A percentile compares a stretch with the other conserved stretches of the same genome.
phyloP scores from a whole-genome alignment of 2,329 filamentous ascomycete genomes.

The Chrysoporthe deuterocubensis region DNA sequence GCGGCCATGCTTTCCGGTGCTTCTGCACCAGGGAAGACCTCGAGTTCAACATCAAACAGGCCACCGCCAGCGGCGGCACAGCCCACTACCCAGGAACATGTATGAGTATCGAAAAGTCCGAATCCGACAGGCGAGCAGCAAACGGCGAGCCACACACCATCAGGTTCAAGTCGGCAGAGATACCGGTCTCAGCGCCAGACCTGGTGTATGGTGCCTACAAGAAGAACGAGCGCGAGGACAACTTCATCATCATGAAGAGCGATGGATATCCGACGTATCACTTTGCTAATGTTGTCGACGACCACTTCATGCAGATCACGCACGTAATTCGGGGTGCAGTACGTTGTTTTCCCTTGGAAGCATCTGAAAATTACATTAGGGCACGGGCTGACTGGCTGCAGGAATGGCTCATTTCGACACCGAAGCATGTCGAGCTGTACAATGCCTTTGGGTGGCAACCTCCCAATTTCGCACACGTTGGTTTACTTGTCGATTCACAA shows the following conservation, averaged over 20 bases:
- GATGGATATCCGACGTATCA: constrained; percentile 96
- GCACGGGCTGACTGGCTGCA: constrained; percentile 36
- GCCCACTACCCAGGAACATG: constrained; percentile 69
- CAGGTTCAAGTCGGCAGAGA: constrained; percentile 69
- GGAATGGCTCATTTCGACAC: constrained; percentile 97
- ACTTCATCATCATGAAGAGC: constrained; percentile 88
- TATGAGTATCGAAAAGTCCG: constrained; percentile 63
- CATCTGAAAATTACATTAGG: neutral
- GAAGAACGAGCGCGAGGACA: constrained; percentile 65
- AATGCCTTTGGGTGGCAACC: constrained; percentile 75
- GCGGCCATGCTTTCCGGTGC: constrained; percentile 84
- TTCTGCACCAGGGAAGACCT: constrained; percentile 78
- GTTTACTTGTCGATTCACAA: constrained; percentile 70
- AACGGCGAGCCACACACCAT: constrained; percentile 76
- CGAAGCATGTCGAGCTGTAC: constrained; percentile 73
- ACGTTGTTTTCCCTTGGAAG: constrained; percentile 39
- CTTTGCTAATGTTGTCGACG: constrained; percentile 95
- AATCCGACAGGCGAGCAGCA: constrained; percentile 72
- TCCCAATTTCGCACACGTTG: constrained; percentile 80
- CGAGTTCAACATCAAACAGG: constrained; percentile 52
- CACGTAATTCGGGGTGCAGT: constrained; percentile 90
- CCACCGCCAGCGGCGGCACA: constrained; percentile 41
- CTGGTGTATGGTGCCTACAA: constrained; percentile 75
- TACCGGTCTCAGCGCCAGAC: constrained; percentile 71
- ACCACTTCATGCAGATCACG: constrained; percentile 93